Base-by-base conservation (phyloP, 306 rosid genomes). In the Prunus dulcis region DNA sequence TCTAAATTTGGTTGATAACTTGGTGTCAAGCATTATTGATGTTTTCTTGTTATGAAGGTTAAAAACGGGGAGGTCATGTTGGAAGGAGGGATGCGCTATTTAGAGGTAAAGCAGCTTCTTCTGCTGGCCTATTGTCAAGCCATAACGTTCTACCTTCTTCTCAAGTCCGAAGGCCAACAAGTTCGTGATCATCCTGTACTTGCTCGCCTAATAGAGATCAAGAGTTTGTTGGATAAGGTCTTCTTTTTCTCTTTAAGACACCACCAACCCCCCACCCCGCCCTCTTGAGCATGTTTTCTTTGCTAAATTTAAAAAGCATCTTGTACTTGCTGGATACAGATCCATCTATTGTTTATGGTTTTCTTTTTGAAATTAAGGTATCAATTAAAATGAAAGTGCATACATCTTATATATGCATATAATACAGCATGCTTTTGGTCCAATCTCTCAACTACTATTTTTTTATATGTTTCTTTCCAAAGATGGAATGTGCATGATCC, bases 81-180 rank as follows among this genome's bases (percentile, higher is more conserved):
- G 73, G 89, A 87, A 87, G 96, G 91, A 75, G 96, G 87, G 68
- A 72, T 84, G 75, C 87, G 57, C 47, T 94, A 91, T 86, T 86
- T 91, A 81, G 96, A 91, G 84, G 75, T 94, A 67, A 91, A 94
- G 85, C 80, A 87, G 81, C 84, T 69, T 82, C 81, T 91, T 69
- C 78, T 90, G 81, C 75, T 94, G 74, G 81, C 90, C 14, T 94
- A 94, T 78, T 91, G 93, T 74, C 98, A 94, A 90, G 90, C 96
- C 75, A 90, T 91, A 82, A 83, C 88, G 5, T 90, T 91, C 90
- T 91, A 85, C 82, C 93, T 91, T 85, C 94, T 94, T 50, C 96
- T 94, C 85, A 94, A 91, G 82, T 89, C 98, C 77, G 98, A 91
- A 87, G 93, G 97, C 72, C 90, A 88, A 79, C 78, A 89, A 61